Base-by-base conservation (phyloP, 805 yeast genomes). In the Metschnikowia colocasiae region DNA sequence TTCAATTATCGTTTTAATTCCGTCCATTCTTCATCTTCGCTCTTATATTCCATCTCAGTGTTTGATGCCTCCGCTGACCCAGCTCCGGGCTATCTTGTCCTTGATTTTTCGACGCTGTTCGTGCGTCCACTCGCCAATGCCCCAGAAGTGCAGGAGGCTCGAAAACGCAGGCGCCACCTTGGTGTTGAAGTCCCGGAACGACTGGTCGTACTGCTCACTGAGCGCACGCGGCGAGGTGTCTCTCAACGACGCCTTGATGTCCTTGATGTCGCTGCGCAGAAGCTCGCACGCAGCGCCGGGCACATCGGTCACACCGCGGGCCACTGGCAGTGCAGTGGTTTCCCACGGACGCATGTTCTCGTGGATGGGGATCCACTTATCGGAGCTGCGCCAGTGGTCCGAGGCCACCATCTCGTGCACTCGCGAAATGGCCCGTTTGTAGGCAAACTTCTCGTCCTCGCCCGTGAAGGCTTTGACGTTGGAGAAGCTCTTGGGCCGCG, bases 401-500 rank as follows among this genome's bases (percentile, higher is more conserved):
- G 81, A 75, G 1, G 75, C 71, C 3, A 79, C 74, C 83, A 80
- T 80, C 53, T 80, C 85, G 44, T 72, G 71, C 31, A 85, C 72
- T 52, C 91, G 66, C 56, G 83, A 80, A 1, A 83, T 82, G 0
- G 91, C 90, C 53, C 91, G 65, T 51, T 79, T 80, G 57, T 76
- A 84, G 3, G 91, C 89, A 64, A 84, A 84, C 64, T 75, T 75
- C 59, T 85, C 91, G 62, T 84, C 91, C 56, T 85, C 88, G 20
- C 91, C 91, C 0, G 89, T 84, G 56, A 84, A 85, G 8, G 81
- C 80, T 9, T 70, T 67, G 16, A 74, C 60, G 43, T 81, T 72
- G 12, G 75, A 69, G 54, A 72, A 80, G 55, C 80, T 37, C 6
- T 33, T 42, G 16, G 15, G 34, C 15, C 32, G 18, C 8, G 22